These are phyloP conservation scores for Aspergillus tamarii DNA, from an alignment of 2,329 filamentous ascomycete genomes.

Conservation along the genomic window DNA sequence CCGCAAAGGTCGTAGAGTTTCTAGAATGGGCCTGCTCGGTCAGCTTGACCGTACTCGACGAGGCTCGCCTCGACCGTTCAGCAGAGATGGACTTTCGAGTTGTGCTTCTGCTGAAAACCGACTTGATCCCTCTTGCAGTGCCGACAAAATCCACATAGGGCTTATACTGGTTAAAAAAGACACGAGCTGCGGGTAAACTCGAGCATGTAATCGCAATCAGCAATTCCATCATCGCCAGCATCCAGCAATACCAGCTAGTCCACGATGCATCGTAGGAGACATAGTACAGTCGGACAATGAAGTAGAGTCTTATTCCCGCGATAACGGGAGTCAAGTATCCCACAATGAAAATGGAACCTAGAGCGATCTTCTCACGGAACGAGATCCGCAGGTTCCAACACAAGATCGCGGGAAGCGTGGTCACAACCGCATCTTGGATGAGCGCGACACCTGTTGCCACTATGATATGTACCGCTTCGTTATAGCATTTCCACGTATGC, in stretches of 20 bases:
- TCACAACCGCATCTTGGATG: constrained; percentile 10
- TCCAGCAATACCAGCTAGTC: constrained; percentile 15
- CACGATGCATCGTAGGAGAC: constrained; percentile 4
- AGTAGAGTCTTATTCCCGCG: constrained; percentile 5
- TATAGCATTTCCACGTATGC: constrained; percentile 6
- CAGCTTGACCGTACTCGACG: not conserved
- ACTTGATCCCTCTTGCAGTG: not conserved
- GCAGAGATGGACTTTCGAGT: not conserved
- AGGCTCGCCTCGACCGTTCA: not conserved
- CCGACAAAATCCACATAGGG: too few species aligned
- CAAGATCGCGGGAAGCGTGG: constrained; percentile 5
- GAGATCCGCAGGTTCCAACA: constrained; percentile 11
- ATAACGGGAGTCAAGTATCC: constrained; percentile 11
- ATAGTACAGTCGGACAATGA: constrained; percentile 9
- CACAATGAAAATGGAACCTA: constrained; percentile 7
- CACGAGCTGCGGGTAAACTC: constrained; percentile 8
- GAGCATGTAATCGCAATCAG: constrained; percentile 7
- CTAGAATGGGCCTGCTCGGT: not conserved
- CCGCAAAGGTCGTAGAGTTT: rapidly evolving
- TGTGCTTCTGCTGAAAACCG: not conserved
- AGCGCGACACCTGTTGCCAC: constrained; percentile 8
- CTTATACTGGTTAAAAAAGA: constrained; percentile 6
- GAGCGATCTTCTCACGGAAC: constrained; percentile 8
- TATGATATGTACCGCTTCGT: constrained; percentile 11
- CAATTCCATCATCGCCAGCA: constrained; percentile 11